A percentile compares a stretch with the other conserved stretches of the same genome.
Conservation (phyloP, 352 stramenopile species). For the Globisporangium lucens region DNA sequence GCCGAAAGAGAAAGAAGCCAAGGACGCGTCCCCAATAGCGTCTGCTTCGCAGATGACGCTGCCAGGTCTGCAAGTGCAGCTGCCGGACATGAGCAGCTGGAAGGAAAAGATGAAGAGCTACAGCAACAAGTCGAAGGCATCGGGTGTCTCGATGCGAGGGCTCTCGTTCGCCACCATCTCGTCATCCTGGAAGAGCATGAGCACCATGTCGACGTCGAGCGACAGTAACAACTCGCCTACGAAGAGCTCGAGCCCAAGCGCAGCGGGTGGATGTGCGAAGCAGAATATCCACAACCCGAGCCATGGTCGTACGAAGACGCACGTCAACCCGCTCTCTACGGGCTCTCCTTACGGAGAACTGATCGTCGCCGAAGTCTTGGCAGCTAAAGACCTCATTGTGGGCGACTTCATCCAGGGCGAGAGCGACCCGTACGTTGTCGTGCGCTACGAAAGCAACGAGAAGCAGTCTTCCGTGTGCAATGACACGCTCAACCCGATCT, state of each 20-base stretch:
- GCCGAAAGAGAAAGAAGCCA: neutral
- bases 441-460: constrained; percentile 33
- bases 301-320: constrained; percentile 14
- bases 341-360: constrained; percentile 64
- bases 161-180: constrained; percentile 44
- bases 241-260: constrained; percentile 10
- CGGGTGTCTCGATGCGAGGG: constrained; percentile 30
- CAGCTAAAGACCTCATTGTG: constrained; percentile 40
- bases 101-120: constrained; percentile 49
- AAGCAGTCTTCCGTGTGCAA: constrained; percentile 33
- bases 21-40: constrained; percentile 16
- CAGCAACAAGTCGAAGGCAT: constrained; percentile 18
- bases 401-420: constrained; percentile 41
- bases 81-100: constrained; percentile 38
- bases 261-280: constrained; percentile 23
- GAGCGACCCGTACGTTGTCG: constrained; percentile 41
- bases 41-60: constrained; percentile 16
- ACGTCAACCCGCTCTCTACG: constrained; percentile 25
- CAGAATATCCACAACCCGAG: constrained; percentile 55
- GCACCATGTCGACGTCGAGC: constrained; percentile 16
- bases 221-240: constrained; percentile 11
- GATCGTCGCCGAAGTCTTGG: constrained; percentile 61
- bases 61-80: constrained; percentile 21
- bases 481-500: constrained; percentile 28
- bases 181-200: constrained; percentile 47